A percentile compares a stretch with the other conserved stretches of the same genome.
Conservation (phyloP, 805 yeast genomes). For the Yarrowia sp. region DNA sequence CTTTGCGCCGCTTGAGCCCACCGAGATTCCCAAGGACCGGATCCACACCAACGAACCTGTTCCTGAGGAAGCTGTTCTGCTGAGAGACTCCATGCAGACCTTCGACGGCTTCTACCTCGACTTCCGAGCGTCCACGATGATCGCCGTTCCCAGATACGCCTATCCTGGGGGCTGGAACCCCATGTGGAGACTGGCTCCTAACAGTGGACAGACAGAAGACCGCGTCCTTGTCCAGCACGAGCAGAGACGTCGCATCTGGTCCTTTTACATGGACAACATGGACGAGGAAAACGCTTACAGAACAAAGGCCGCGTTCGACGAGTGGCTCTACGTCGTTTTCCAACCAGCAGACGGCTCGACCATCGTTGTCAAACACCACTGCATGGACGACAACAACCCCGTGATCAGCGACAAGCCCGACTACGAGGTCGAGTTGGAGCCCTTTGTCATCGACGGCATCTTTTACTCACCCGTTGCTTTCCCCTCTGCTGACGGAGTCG, state of each 20-base stretch:
- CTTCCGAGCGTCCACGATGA: background rate
- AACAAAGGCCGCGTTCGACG: background rate
- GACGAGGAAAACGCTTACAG: background rate
- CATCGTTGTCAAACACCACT: background rate
- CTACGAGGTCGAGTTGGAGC: background rate
- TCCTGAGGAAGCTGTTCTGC: background rate
- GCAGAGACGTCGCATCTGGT: background rate
- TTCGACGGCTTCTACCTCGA: background rate
- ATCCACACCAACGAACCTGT: background rate
- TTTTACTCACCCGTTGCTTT: background rate
- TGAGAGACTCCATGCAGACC: no score
- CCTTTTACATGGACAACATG: background rate
- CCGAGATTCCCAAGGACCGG: background rate
- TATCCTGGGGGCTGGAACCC: no score
- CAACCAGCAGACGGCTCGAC: background rate
- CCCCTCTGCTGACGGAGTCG: no score
- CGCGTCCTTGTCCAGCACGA: background rate
- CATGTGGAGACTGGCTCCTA: no score
- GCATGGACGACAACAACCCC: no score
- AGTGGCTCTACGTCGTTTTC: background rate
- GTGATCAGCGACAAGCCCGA: background rate
- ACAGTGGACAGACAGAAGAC: no score
- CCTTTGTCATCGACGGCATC: background rate
- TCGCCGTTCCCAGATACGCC: background rate
- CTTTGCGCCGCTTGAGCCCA: no score